Evolutionary conservation across 2,329 filamentous ascomycete genomes (phyloP).

Genomic region (Fusarium euwallaceae): DNA sequence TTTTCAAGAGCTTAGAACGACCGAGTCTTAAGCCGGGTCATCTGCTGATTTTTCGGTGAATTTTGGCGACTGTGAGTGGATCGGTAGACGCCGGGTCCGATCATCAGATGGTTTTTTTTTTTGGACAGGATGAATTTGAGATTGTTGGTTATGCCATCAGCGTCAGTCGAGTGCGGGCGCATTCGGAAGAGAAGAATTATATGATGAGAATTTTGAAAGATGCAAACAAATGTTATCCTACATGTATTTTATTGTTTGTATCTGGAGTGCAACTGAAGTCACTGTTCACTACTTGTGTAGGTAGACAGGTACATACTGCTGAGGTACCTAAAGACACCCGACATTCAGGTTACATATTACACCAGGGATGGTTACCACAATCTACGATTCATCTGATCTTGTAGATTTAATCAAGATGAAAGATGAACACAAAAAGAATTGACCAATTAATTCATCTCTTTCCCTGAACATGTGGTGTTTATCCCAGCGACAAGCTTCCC

Average conservation of each 20-base stretch:
- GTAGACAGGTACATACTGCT: not conserved
- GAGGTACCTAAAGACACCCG: not conserved
- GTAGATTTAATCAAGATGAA: not conserved
- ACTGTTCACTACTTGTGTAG: not conserved
- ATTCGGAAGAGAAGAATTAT: not conserved
- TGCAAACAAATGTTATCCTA: not conserved
- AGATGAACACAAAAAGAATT: not conserved
- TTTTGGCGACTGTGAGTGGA: constrained; percentile 5
- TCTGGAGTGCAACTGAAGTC: too few species aligned
- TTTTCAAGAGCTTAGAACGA: not conserved
- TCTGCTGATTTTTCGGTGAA: constrained; percentile 30
- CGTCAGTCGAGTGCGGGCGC: not conserved
- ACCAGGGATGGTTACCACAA: not conserved
- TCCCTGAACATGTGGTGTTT: not conserved
- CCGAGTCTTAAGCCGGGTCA: constrained; percentile 9
- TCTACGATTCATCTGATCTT: not conserved
- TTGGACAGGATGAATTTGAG: not conserved
- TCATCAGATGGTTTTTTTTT: constrained; percentile 23
- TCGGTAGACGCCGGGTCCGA: constrained; percentile 35
- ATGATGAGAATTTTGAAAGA: not conserved
- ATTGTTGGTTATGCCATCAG: not conserved
- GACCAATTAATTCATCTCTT: not conserved
- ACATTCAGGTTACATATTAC: not conserved
- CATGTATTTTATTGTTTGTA: not conserved
- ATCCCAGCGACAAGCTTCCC: constrained; percentile 5